A percentile compares a stretch with the other conserved stretches of the same genome.
These are phyloP conservation scores for Rhypophila decipiens DNA, from an alignment of 495 filamentous ascomycete genomes.

Conservation along the genomic window DNA sequence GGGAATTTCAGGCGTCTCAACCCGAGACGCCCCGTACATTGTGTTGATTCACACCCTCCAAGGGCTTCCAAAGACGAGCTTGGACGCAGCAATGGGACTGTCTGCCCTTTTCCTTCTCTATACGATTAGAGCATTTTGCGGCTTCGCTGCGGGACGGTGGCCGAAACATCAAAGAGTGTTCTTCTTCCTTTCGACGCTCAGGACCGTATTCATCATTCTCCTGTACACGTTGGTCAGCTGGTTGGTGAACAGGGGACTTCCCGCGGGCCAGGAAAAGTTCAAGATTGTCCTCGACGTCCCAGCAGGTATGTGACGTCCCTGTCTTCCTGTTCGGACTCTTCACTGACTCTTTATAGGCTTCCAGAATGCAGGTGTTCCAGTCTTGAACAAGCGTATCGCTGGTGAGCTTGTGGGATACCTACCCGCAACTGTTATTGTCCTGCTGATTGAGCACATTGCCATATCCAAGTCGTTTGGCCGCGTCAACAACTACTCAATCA, in stretches of 20 bases:
- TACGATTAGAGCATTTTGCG: constrained; percentile 63
- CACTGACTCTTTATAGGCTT: constrained; percentile 50
- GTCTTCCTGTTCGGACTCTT: not conserved
- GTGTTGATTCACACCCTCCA: constrained; percentile 87
- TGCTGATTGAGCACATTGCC: constrained; percentile 94
- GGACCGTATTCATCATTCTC: constrained; percentile 87
- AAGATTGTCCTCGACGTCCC: constrained; percentile 71
- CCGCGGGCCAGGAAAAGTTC: constrained; percentile 46
- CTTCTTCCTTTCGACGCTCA: constrained; percentile 86
- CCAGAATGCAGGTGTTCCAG: constrained; percentile 70
- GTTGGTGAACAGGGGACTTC: constrained; percentile 59
- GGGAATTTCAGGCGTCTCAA: constrained; percentile 73
- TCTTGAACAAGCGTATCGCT: constrained; percentile 42
- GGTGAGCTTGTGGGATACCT: constrained; percentile 28
- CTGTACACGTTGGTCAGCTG: constrained; percentile 92
- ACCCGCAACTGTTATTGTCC: constrained; percentile 65
- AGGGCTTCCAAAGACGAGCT: constrained; percentile 54
- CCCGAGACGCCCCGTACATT: constrained; percentile 70
- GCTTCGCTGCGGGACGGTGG: constrained; percentile 58
- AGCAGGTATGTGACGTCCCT: constrained; percentile 44
- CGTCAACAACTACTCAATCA: constrained; percentile 96
- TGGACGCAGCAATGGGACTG: constrained; percentile 88
- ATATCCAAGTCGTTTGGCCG: constrained; percentile 97
- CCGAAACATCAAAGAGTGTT: constrained; percentile 65
- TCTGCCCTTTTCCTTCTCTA: constrained; percentile 81